Percentiles rank a stretch among this genome's conserved stretches.
Conservation (phyloP, 768 basidiomycete species). For the Rhodosporidiobolus sp. region DNA sequence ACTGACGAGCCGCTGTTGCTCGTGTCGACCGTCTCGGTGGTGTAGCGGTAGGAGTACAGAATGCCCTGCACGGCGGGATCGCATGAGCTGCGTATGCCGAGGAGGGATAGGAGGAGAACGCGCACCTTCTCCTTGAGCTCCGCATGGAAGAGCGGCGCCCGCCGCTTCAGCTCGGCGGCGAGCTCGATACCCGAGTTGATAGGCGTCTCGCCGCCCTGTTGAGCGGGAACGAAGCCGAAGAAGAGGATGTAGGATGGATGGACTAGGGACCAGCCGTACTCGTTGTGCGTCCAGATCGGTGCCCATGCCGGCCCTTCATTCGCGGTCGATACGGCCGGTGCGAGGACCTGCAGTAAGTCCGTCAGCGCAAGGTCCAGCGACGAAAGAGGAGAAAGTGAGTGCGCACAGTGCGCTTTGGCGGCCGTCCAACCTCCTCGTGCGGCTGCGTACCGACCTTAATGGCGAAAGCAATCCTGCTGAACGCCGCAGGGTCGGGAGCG, state of each 20-base stretch:
- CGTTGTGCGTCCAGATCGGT: constrained; percentile 6
- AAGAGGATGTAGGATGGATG: neutral
- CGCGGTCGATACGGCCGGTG: constrained; percentile 4
- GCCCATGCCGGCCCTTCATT: constrained; percentile 6
- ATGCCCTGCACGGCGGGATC: neutral
- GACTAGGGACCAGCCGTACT: neutral
- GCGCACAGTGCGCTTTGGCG: neutral
- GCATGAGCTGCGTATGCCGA: neutral
- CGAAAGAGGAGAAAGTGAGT: neutral
- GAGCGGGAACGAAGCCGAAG: neutral
- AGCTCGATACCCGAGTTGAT: constrained; percentile 4
- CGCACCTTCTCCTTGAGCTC: constrained; percentile 2
- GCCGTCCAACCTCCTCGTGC: constrained; percentile 4
- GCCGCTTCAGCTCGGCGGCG: neutral
- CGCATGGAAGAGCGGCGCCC: neutral
- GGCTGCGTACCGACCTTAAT: neutral
- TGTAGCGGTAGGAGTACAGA: constrained; percentile 2
- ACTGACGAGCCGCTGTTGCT: constrained; percentile 7
- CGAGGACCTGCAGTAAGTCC: neutral
- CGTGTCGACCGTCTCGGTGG: neutral
- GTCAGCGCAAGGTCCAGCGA: neutral
- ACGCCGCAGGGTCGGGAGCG: neutral
- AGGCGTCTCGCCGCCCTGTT: constrained; percentile 8
- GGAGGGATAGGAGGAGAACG: neutral
- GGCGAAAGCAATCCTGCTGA: neutral